Conservation (phyloP, 164 flowering plant genomes). For the Tetracentron sinense region DNA sequence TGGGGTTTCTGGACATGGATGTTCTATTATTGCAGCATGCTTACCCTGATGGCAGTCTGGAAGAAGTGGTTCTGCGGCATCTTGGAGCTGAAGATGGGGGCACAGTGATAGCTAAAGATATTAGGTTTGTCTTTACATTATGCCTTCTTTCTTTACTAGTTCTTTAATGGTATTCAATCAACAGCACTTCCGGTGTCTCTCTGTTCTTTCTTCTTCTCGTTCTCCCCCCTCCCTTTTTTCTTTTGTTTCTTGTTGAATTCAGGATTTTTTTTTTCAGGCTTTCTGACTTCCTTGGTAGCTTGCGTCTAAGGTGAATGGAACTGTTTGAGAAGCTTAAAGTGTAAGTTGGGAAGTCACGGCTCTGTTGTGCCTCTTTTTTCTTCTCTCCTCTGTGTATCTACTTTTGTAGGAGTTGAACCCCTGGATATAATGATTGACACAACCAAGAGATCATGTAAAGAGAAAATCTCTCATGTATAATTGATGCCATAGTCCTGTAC, state of each 20-base stretch:
- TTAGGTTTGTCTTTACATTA: slow-evolving; percentile 46
- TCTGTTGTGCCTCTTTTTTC: neutral
- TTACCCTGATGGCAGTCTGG: slow-evolving; percentile 81
- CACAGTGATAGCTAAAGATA: slow-evolving; percentile 71
- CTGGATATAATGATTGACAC: no score
- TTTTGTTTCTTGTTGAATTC: slow-evolving; percentile 1
- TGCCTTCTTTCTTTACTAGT: neutral
- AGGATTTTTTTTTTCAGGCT: slow-evolving; percentile 54
- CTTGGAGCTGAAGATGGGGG: slow-evolving; percentile 87
- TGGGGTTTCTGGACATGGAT: slow-evolving; percentile 1
- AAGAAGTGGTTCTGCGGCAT: slow-evolving; percentile 78
- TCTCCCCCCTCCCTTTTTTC: no score
- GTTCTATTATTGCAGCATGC: slow-evolving; percentile 68
- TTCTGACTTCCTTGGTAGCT: slow-evolving; percentile 64
- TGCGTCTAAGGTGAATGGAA: slow-evolving; percentile 49
- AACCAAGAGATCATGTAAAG: no score
- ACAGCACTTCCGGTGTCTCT: neutral
- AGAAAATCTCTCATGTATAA: no score
- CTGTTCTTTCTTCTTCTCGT: no score
- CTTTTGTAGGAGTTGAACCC: no score
- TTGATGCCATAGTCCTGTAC: no score
- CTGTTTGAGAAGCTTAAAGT: slow-evolving; percentile 10
- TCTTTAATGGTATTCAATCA: neutral
- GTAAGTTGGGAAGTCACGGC: slow-evolving; percentile 21
- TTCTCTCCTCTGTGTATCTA: neutral